A percentile compares a stretch with the other conserved stretches of the same genome.
Conservation (phyloP, 257 asterid species). For the Nicotiana tomentosiformis region DNA sequence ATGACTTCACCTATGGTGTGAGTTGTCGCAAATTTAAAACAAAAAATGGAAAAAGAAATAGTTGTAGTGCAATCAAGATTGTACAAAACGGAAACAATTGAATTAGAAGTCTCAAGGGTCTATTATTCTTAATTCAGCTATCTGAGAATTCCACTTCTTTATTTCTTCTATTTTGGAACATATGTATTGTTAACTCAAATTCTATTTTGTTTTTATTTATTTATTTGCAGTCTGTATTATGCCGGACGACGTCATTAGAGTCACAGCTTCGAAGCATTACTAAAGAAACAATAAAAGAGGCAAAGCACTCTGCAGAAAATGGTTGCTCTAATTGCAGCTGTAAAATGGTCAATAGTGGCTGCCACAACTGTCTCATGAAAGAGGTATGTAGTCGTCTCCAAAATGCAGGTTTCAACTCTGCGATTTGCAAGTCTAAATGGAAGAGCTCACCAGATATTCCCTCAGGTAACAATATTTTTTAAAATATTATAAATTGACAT, state of each 20-base stretch:
- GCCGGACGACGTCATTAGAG: constrained; percentile 70
- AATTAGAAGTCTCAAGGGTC: no score
- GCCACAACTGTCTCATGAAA: constrained; percentile 76
- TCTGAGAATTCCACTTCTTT: no score
- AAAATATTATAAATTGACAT: neutral
- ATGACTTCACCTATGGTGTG: neutral
- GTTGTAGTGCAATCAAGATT: neutral
- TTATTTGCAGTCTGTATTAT: constrained; percentile 48
- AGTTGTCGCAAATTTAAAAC: neutral
- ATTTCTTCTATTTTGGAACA: no score
- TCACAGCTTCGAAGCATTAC: constrained; percentile 49
- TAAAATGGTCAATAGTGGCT: constrained; percentile 23
- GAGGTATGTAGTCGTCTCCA: constrained; percentile 58
- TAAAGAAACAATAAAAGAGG: constrained; percentile 50
- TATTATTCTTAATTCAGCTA: no score
- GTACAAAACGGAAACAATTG: neutral
- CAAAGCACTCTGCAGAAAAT: constrained; percentile 15
- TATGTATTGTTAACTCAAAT: neutral
- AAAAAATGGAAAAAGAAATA: neutral
- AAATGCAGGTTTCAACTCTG: constrained; percentile 50
- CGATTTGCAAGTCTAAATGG: constrained; percentile 95
- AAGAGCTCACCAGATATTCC: constrained; percentile 64
- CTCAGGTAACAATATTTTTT: constrained; percentile 41
- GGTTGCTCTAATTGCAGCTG: constrained; percentile 37
- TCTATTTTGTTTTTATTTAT: neutral